Conservation (phyloP, 2,329 filamentous ascomycete genomes). For the Trichoderma brevicompactum region DNA sequence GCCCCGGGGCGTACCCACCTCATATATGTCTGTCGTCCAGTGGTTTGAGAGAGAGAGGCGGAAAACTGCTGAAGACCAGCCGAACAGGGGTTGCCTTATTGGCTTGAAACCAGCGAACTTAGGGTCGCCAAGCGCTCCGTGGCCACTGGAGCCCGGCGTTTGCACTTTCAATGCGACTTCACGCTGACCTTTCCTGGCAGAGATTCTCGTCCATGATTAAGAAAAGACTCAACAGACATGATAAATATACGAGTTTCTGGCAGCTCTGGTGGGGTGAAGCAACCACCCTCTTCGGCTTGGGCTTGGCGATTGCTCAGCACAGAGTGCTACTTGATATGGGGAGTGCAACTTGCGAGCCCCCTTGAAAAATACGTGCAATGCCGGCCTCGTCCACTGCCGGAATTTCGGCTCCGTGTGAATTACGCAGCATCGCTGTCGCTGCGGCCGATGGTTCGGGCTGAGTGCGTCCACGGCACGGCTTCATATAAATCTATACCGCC, state of each 20-base stretch:
- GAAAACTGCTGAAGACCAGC: slow-evolving; percentile 1
- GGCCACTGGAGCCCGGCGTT: not conserved
- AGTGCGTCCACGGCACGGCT: not conserved
- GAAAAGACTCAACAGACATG: not conserved
- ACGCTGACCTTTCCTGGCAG: too few relatives aligned
- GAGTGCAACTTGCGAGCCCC: slow-evolving; percentile 10
- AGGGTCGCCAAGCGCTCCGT: not conserved
- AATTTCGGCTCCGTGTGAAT: slow-evolving; percentile 24
- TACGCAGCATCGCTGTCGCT: slow-evolving; percentile 15
- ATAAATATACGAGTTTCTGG: not conserved
- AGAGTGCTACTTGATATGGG: slow-evolving; percentile 4
- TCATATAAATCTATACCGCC: not conserved
- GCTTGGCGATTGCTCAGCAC: slow-evolving; percentile 17
- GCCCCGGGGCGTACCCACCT: slow-evolving; percentile 21
- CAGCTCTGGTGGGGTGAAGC: not conserved
- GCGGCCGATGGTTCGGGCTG: slow-evolving; percentile 6
- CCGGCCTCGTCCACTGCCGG: slow-evolving; percentile 22
- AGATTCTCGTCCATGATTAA: not conserved
- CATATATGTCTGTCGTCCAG: slow-evolving; percentile 16
- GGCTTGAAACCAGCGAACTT: slow-evolving; percentile 13
- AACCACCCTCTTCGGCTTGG: not conserved
- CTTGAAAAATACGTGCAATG: slow-evolving; percentile 12
- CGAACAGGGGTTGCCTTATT: slow-evolving; percentile 14
- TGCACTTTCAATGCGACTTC: not conserved
- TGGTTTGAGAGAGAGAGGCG: slow-evolving; percentile 18